These are phyloP conservation scores for Ottelia alismoides DNA, from an alignment of 106 monocot species.

Conservation along the genomic window DNA sequence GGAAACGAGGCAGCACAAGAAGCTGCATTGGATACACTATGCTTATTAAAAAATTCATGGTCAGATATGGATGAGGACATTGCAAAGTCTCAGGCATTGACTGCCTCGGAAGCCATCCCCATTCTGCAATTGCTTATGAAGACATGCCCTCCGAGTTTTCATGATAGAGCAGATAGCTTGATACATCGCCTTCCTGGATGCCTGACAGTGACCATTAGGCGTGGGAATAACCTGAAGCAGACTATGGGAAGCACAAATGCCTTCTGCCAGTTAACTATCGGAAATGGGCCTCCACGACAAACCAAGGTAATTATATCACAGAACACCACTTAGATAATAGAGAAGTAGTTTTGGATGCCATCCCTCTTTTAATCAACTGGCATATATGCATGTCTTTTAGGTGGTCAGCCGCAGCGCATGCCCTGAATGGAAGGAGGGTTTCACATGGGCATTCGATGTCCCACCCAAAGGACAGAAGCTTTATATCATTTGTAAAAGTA, in stretches of 20 bases:
- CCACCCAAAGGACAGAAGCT: conserved; percentile 89
- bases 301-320: no score
- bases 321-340: no score
- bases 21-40: conserved; percentile 65
- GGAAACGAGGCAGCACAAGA: conserved; percentile 70
- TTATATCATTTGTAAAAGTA: conserved; percentile 77
- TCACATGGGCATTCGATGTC: conserved; percentile 79
- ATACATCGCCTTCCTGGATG: conserved; percentile 80
- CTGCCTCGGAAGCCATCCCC: conserved; percentile 80
- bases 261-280: conserved; percentile 71
- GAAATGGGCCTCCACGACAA: conserved; percentile 60
- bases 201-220: conserved; percentile 68
- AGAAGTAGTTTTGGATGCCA: no score
- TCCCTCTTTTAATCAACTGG: no score
- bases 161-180: conserved; percentile 72
- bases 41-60: conserved; percentile 77
- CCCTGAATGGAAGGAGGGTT: conserved; percentile 83
- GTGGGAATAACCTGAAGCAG: conserved; percentile 86
- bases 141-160: conserved; percentile 78
- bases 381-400: conserved; percentile 10
- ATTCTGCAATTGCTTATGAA: conserved; percentile 68
- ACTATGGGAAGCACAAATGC: conserved; percentile 81
- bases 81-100: conserved; percentile 62
- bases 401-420: conserved; percentile 50
- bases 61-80: conserved; percentile 57